Percentiles rank a stretch among this genome's conserved stretches.
Conservation (phyloP, 352 stramenopile species). For the Phytophthora pini region DNA sequence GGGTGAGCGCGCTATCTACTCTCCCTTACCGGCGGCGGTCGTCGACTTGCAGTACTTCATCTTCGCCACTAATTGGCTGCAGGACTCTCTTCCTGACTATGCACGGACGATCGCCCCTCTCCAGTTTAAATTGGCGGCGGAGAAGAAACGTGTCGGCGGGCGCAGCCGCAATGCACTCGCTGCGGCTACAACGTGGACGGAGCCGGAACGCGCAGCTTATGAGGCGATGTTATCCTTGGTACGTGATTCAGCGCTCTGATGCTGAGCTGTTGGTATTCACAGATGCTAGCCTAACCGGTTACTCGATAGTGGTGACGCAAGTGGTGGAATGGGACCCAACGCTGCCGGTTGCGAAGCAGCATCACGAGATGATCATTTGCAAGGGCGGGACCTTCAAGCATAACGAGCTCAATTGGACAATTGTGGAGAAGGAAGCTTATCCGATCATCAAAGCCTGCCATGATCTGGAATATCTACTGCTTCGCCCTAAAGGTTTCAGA, state of each 20-base stretch:
- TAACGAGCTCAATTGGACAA: neutral
- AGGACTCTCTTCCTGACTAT: neutral
- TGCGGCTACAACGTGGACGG: neutral
- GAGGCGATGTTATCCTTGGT: neutral
- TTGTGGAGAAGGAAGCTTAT: neutral
- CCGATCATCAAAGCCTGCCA: neutral
- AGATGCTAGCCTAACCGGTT: neutral
- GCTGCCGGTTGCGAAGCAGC: neutral
- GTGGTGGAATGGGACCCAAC: neutral
- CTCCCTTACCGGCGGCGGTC: neutral
- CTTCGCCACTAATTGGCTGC: neutral
- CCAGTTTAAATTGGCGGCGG: neutral
- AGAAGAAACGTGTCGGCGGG: neutral
- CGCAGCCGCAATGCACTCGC: neutral
- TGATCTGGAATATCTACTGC: neutral
- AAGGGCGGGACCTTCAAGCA: neutral
- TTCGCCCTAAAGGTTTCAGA: neutral
- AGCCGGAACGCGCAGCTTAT: neutral
- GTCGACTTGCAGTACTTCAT: slow-evolving; percentile 4
- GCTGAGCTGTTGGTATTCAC: neutral
- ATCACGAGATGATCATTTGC: neutral
- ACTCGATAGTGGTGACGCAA: neutral
- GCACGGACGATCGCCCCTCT: neutral
- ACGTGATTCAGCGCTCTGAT: neutral
- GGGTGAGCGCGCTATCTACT: neutral